Conservation (phyloP, 768 basidiomycete species). For the Pleurotus tuber-regium region DNA sequence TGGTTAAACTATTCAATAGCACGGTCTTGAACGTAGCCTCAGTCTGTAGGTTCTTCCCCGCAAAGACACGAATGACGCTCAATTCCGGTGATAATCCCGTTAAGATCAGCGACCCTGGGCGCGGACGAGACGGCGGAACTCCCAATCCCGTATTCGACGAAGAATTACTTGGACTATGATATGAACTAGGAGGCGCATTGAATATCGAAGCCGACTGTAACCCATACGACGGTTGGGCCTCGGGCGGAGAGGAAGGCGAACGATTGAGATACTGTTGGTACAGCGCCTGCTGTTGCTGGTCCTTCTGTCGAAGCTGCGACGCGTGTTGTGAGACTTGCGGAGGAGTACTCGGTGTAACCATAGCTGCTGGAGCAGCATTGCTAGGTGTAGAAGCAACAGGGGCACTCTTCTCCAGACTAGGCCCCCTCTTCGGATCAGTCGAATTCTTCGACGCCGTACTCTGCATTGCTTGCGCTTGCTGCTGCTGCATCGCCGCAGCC, state of each 20-base stretch:
- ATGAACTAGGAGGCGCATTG: slow-evolving; percentile 39
- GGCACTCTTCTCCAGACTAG: slow-evolving; percentile 22
- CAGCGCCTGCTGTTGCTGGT: slow-evolving; percentile 83
- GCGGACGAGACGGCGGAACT: slow-evolving; percentile 52
- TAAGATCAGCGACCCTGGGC: slow-evolving; percentile 78
- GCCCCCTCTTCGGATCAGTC: slow-evolving; percentile 26
- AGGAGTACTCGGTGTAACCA: slow-evolving; percentile 23
- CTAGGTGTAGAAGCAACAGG: slow-evolving; percentile 18
- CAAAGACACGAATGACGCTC: slow-evolving; percentile 95
- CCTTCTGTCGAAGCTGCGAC: slow-evolving; percentile 77
- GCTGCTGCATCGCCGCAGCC: slow-evolving; percentile 54
- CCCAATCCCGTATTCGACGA: slow-evolving; percentile 48
- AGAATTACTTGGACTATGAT: slow-evolving; percentile 35
- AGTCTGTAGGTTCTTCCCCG: slow-evolving; percentile 84
- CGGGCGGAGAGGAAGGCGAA: slow-evolving; percentile 77
- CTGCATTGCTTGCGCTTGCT: slow-evolving; percentile 41
- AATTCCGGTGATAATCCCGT: slow-evolving; percentile 70
- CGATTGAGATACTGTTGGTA: slow-evolving; percentile 90
- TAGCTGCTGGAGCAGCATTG: slow-evolving; percentile 28
- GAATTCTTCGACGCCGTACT: slow-evolving; percentile 19
- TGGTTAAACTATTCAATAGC: slow-evolving; percentile 83
- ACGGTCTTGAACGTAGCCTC: slow-evolving; percentile 99
- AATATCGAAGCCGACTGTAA: slow-evolving; percentile 72
- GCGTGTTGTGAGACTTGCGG: slow-evolving; percentile 61
- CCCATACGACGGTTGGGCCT: slow-evolving; percentile 72